Percentiles rank a stretch among this genome's conserved stretches.
phyloP scores from a whole-genome alignment of 208 protist genomes.

The Giardia duodenalis region DNA sequence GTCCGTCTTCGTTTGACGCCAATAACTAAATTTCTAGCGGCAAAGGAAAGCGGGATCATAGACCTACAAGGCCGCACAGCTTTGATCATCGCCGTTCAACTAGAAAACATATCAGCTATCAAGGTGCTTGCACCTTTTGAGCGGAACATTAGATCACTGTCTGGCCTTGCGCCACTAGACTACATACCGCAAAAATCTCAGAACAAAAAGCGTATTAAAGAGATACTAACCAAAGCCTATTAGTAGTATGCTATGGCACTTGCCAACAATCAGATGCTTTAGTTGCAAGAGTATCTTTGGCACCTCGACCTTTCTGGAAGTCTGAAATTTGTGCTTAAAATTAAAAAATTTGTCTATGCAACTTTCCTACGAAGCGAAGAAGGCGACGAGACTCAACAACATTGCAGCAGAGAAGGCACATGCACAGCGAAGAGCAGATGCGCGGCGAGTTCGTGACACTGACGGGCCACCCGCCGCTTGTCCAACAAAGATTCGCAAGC shows the following conservation, averaged over 20 bases:
- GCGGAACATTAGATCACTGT: neutral
- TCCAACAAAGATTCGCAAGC: conserved; percentile 50
- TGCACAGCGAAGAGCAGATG: neutral
- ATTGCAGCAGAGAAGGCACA: neutral
- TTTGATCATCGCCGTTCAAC: neutral
- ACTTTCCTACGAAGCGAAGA: conserved; percentile 11
- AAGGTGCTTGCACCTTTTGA: neutral
- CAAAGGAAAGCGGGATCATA: neutral
- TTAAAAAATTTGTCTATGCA: too few relatives aligned
- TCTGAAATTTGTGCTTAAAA: too few relatives aligned
- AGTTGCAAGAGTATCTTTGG: too few relatives aligned
- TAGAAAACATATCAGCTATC: neutral
- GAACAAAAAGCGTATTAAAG: neutral
- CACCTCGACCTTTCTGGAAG: too few relatives aligned
- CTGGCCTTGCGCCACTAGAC: neutral
- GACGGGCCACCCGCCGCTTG: conserved; percentile 25
- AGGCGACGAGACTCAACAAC: neutral
- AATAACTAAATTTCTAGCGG: neutral
- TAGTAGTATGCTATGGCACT: too few relatives aligned
- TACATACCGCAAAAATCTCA: neutral
- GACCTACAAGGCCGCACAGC: neutral
- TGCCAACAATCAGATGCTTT: too few relatives aligned
- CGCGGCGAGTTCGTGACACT: too few relatives aligned
- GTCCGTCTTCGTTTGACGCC: neutral
- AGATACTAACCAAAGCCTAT: too few relatives aligned